Percentiles rank a stretch among this genome's conserved stretches.
Evolutionary conservation across 306 rosid species (phyloP).

Genomic region (Acmispon strigosus): DNA sequence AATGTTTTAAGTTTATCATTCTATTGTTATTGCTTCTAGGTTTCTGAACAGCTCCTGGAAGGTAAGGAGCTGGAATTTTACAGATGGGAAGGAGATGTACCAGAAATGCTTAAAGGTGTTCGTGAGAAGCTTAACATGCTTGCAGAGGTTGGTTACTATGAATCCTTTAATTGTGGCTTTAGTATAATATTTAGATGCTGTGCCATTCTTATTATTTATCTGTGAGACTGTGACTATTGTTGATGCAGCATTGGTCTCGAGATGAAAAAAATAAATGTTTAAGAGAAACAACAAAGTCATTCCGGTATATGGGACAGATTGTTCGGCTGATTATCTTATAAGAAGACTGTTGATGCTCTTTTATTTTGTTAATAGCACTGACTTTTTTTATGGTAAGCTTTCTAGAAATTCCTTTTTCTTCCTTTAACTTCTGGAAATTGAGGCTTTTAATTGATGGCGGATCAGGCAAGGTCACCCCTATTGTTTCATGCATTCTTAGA

Average conservation of each 20-base stretch:
- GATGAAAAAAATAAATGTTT: constrained; percentile 74
- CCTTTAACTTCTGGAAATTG: neutral
- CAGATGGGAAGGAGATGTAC: constrained; percentile 66
- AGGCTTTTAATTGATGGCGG: neutral
- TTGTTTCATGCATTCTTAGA: neutral
- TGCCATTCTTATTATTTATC: neutral
- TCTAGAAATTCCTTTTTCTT: constrained; percentile 1
- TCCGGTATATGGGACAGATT: constrained; percentile 63
- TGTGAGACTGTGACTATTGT: constrained; percentile 7
- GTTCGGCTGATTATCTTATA: constrained; percentile 69
- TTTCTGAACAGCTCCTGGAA: constrained; percentile 57
- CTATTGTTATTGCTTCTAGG: constrained; percentile 37
- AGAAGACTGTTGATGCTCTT: constrained; percentile 4
- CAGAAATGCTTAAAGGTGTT: constrained; percentile 51
- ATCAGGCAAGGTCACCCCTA: neutral
- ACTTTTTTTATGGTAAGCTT: constrained; percentile 20
- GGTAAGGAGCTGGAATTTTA: constrained; percentile 70
- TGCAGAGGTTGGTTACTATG: constrained; percentile 51
- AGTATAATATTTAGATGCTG: neutral
- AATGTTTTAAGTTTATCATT: neutral
- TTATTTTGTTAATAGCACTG: neutral
- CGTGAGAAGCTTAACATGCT: constrained; percentile 82
- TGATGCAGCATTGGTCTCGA: constrained; percentile 74
- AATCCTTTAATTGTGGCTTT: constrained; percentile 11
- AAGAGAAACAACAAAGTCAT: constrained; percentile 77